Base-by-base conservation (phyloP, 1,284 basidiomycete genomes). In the Moesziomyces antarcticus region DNA sequence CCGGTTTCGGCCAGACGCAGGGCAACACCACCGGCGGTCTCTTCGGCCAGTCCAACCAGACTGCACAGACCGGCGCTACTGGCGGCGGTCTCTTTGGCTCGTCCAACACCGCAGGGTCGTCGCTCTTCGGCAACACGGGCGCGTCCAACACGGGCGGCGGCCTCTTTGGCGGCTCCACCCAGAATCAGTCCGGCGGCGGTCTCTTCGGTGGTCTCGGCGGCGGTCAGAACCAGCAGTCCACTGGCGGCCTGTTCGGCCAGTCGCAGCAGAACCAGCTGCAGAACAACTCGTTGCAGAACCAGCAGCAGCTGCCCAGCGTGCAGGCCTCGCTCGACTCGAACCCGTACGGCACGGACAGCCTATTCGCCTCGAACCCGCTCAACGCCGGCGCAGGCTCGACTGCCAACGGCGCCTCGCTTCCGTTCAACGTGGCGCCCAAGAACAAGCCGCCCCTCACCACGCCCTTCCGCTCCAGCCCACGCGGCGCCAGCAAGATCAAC, bases 281-380 rank as follows among this genome's bases (percentile, higher is more conserved):
- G 79, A 42, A 52, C 16, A 60, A 56, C 25, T 42, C 55, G 21
- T 24, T 62, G 47, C 59, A 69, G n/a, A 69, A 58, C 45, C 67
- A 76, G 71, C 84, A 78, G 62, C 82, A 84, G 82, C 60, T 60
- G 33, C 62, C 88, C 14, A 86, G 87, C 0, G 47, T 79, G 2
- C 75, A 73, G 33, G 65, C 76, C 5, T 70, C 78, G 50, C 92
- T 98, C 79, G 91, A 92, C 49, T 91, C 94, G 82, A 88, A 88
- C 78, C 94, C 96, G 0, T 94, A 98, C 82, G 92, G 92, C 44
- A 88, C 90, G 62, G 94, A 93, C 81, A 86, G 86, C 18, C 83
- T 89, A 43, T 88, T 89, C 72, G 81, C 83, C 50, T 65, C 68
- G 13, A 62, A 65, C 49, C 62, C 57, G 0, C 50, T 79, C 63